phyloP scores from a whole-genome alignment of 169 alveolate species.

The Cryptosporidium felis region DNA sequence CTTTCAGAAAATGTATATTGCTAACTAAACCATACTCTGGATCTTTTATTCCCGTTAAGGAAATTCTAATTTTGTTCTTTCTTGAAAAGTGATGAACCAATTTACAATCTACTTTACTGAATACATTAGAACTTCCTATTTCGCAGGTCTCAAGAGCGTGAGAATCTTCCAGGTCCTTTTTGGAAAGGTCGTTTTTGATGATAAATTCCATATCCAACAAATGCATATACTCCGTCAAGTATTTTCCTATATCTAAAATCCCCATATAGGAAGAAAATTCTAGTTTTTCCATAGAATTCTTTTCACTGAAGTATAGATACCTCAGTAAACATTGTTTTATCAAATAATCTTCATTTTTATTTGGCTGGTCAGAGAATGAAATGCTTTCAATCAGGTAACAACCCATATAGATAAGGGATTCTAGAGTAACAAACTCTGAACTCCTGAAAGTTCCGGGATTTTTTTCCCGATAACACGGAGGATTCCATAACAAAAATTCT shows the following conservation, averaged over 20 bases:
- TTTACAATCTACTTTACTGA: conserved; percentile 1
- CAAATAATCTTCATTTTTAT: neutral
- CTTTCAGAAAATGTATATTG: conserved; percentile 4
- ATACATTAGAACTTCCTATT: conserved; percentile 5
- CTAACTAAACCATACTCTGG: neutral
- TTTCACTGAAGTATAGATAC: neutral
- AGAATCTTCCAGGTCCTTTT: neutral
- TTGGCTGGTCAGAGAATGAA: neutral
- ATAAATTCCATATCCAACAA: conserved; percentile 31
- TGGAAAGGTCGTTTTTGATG: neutral
- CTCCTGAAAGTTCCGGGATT: neutral
- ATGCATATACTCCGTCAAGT: neutral
- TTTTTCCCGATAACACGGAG: no score
- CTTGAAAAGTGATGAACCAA: conserved; percentile 23
- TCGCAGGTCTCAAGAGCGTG: neutral
- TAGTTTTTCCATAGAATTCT: neutral
- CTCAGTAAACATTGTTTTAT: neutral
- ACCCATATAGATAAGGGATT: neutral
- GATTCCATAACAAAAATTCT: conserved; percentile 27
- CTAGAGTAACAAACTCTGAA: conserved; percentile 27
- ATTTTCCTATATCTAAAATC: conserved; percentile 19
- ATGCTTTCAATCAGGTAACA: conserved; percentile 6
- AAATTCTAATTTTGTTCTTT: neutral
- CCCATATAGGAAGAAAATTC: neutral
- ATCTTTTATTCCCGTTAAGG: neutral